These are phyloP conservation scores for Setomelanomma holmii DNA, from an alignment of 2,329 filamentous ascomycete species.

Conservation along the genomic window DNA sequence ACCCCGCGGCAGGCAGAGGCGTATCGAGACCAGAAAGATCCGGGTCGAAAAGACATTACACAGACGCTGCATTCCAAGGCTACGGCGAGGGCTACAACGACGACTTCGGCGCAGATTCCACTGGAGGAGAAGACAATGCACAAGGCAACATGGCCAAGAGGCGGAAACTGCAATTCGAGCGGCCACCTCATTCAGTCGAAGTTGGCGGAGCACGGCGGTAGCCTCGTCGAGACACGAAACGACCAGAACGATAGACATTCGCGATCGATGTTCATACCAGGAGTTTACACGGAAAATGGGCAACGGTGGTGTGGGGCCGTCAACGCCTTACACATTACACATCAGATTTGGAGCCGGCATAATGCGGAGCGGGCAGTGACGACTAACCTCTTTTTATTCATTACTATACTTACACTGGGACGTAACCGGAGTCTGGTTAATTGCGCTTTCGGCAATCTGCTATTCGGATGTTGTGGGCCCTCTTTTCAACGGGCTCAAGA, in stretches of 20 bases:
- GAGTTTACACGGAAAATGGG: neutral
- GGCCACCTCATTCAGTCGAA: constrained; percentile 43
- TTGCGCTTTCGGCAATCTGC: too few species aligned
- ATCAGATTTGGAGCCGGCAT: constrained; percentile 4
- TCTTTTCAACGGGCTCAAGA: too few species aligned
- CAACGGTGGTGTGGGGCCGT: neutral
- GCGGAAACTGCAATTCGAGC: constrained; percentile 45
- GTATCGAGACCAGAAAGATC: constrained; percentile 67
- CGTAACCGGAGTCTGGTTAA: too few species aligned
- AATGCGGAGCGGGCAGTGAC: constrained; percentile 4
- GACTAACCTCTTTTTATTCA: neutral
- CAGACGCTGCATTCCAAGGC: constrained; percentile 76
- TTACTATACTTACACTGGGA: constrained; percentile 1
- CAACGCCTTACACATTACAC: too few species aligned
- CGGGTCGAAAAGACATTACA: constrained; percentile 77
- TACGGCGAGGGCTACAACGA: constrained; percentile 76
- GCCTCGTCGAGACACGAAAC: constrained; percentile 7
- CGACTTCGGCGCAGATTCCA: constrained; percentile 72
- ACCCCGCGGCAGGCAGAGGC: constrained; percentile 51
- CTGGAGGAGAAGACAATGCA: constrained; percentile 71
- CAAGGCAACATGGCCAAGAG: constrained; percentile 41
- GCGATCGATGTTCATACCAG: neutral
- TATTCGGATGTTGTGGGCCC: too few species aligned
- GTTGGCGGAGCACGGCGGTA: constrained; percentile 46
- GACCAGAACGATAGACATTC: neutral